Conservation (phyloP, 495 filamentous ascomycete genomes). For the Podospora tetraspora region DNA sequence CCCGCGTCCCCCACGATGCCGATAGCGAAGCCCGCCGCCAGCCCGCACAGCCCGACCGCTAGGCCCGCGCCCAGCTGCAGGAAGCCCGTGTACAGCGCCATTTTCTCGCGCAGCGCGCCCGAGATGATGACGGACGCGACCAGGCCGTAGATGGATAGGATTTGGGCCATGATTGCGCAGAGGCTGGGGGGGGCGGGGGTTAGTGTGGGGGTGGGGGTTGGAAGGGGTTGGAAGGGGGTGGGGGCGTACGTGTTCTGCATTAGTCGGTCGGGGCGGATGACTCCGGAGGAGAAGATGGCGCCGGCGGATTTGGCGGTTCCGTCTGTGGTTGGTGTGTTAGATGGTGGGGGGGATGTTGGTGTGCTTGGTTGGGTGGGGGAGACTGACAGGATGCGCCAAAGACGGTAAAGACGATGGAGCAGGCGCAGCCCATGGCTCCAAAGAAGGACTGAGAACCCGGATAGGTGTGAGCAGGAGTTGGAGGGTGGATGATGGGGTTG, state of each 20-base stretch:
- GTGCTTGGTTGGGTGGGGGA: not conserved
- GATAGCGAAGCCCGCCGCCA: constrained; percentile 87
- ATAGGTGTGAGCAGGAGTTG: constrained; percentile 5
- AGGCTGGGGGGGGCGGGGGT: constrained; percentile 20
- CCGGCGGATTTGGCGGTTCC: constrained; percentile 80
- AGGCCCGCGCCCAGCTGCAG: constrained; percentile 45
- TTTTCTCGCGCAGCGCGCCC: constrained; percentile 38
- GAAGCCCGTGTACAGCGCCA: constrained; percentile 43
- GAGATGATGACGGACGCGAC: constrained; percentile 46
- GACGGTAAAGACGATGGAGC: constrained; percentile 65
- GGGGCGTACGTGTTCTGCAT: constrained; percentile 59
- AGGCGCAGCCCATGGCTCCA: constrained; percentile 43
- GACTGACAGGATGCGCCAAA: constrained; percentile 66
- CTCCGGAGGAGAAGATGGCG: constrained; percentile 64
- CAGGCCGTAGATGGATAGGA: constrained; percentile 61
- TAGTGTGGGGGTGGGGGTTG: not conserved
- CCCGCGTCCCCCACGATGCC: constrained; percentile 87
- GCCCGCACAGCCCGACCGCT: constrained; percentile 48
- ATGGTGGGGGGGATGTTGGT: not conserved
- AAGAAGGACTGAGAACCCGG: constrained; percentile 40
- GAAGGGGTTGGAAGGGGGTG: not conserved
- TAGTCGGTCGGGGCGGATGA: constrained; percentile 65
- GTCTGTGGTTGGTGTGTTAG: constrained; percentile 32
- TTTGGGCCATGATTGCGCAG: constrained; percentile 74
- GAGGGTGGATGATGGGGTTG: not conserved